Base-by-base conservation (phyloP, 345 rosid genomes). In the Ricinus communis region DNA sequence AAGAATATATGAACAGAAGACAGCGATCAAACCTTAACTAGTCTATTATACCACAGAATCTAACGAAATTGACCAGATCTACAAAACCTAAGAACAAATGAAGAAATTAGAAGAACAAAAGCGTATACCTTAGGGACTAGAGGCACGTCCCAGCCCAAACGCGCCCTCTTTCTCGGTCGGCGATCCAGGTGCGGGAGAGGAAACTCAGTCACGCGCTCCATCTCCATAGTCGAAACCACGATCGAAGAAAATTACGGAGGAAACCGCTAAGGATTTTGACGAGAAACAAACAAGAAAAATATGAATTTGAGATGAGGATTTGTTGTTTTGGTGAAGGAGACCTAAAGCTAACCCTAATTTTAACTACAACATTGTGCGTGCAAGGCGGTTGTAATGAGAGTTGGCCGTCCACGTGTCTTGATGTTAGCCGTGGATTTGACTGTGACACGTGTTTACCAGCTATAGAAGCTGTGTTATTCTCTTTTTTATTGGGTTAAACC, bases 61-160 rank as follows among this genome's bases (percentile, higher is more conserved):
- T 24, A 5, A 18, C 2, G 36, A 73, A 25, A 5, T 5, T n/a
- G 22, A 51, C n/a, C 67, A 68, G 74, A 76, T 65, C 75, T 10
- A n/a, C 19, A 68, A 21, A 25, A 0, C 76, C 15, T 8, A 21
- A 15, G 53, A 62, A 45, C n/a, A 12, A 8, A 70, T 21, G 36
- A 15, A 66, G 65, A 24, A 46, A 74, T 24, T 9, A 3, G 14
- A 31, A 71, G 40, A 43, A 52, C 6, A 45, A 19, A 68, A 67
- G 18, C 12, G 9, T 49, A 68, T 88, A 91, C 97, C 93, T 90
- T 87, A 0, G 88, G 85, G 2, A 83, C 69, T 71, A 81, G 77
- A 66, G 91, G 88, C 3, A 89, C 93, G 62, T 93, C 98, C 98
- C 98, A 90, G 60, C 98, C 98, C 68, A 93, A 73, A 72, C 97